Base-by-base conservation (phyloP, 306 rosid genomes). In the Crotalaria pallida region DNA sequence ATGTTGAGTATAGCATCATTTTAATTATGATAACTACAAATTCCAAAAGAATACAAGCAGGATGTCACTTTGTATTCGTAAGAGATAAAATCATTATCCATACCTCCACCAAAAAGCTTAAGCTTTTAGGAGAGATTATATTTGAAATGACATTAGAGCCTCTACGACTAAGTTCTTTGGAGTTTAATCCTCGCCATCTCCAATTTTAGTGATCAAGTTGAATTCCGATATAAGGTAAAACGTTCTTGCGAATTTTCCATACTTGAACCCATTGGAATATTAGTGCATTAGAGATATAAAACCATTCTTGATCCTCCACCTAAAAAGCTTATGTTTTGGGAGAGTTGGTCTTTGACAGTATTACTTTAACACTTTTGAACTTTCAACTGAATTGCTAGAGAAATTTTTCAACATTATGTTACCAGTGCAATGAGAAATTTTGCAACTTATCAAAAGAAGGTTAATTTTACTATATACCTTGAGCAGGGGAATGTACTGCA, bases 401-500 rank as follows among this genome's bases (percentile, higher is more conserved):
- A 3, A 40, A 10, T 19, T 24, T 49, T 29, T 44, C 7, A 16
- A 16, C 3, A 33, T 44, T 51, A 36, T 6, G 29, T 63, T 58
- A 44, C 66, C 51, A 45, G 41, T 45, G 8, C 16, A 23, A 17
- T 33, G 47, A 18, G 52, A 13, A 47, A 64, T 23, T 36, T 18
- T 48, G 69, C 41, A 34, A 31, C 61, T 38, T 52, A 47, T 43
- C 29, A 24, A 56, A 80, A 87, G 58, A 31, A 71, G 53, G 11
- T 44, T 51, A 71, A 61, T 63, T 27, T 73, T 65, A 10, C 47
- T 4, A 24, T 69, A 80, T 83, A 89, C 92, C 89, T 65, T 69
- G 77, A 36, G 77, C 79, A 21, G 84, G 85, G 68, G 87, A 41
- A 75, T 68, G 84, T 60, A 53, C 69, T 21, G 26, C 11, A 63